These are phyloP conservation scores for Lipomyces sp. DNA, from an alignment of 805 yeast genomes.

Conservation along the genomic window DNA sequence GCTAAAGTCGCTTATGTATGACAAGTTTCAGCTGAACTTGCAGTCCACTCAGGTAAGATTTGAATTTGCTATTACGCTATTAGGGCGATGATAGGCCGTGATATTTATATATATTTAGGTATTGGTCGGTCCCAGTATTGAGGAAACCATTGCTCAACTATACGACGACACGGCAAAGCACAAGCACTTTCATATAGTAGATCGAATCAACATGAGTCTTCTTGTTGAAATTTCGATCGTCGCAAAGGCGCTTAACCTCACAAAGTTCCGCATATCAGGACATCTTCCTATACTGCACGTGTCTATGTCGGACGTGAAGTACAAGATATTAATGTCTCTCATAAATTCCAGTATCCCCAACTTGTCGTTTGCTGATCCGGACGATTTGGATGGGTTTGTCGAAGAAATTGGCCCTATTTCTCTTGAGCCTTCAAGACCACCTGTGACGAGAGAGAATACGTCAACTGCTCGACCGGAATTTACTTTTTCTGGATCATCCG, in stretches of 20 bases:
- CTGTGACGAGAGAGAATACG: background rate
- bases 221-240: conserved; percentile 78
- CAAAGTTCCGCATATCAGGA: conserved; percentile 71
- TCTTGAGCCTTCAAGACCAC: background rate
- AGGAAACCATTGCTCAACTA: conserved; percentile 70
- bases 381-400: conserved; percentile 2
- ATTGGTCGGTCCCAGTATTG: conserved; percentile 76
- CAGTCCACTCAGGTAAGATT: conserved; percentile 90
- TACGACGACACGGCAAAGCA: conserved; percentile 41
- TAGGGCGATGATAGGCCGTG: too few relatives aligned
- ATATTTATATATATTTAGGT: conserved; percentile 6
- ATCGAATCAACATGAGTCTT: conserved; percentile 69
- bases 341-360: conserved; percentile 68
- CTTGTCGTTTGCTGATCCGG: conserved; percentile 27
- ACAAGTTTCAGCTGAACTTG: conserved; percentile 69
- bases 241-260: conserved; percentile 71
- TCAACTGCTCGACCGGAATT: conserved; percentile 1
- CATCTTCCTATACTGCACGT: conserved; percentile 69
- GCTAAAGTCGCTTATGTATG: conserved; percentile 80
- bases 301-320: conserved; percentile 81
- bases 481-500: conserved; percentile 7
- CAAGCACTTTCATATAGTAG: conserved; percentile 63
- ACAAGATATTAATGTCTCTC: conserved; percentile 78
- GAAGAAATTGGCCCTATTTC: conserved; percentile 5
- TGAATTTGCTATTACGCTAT: too few relatives aligned